Conservation (phyloP, 306 rosid genomes). For the Pyrus pyrifolia region DNA sequence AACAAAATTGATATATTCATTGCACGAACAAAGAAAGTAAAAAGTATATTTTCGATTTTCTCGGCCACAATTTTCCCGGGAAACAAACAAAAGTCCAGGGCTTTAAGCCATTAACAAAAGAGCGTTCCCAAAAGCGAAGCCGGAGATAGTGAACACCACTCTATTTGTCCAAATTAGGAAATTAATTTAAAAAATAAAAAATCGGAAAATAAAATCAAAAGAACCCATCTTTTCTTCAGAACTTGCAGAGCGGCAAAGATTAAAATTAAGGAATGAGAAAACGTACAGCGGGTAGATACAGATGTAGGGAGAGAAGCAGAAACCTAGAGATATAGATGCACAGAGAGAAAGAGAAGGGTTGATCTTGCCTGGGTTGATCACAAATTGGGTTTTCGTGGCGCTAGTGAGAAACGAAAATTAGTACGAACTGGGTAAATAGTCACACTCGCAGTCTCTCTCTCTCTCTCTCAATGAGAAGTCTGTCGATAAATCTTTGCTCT, state of each 20-base stretch:
- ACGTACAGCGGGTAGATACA: not conserved
- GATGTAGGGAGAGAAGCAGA: not conserved
- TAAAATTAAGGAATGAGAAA: not conserved
- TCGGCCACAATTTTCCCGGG: not conserved
- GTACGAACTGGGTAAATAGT: not conserved
- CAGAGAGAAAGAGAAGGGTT: not conserved
- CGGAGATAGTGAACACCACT: not conserved
- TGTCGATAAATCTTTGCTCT: not conserved
- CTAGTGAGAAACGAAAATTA: not conserved
- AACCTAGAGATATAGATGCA: not conserved
- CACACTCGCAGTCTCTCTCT: not conserved
- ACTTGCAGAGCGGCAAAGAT: not conserved
- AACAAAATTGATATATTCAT: not conserved
- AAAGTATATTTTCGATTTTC: not conserved
- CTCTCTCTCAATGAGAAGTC: not conserved
- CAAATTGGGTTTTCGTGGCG: not conserved
- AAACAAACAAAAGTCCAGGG: constrained; percentile 31
- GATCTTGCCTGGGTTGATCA: not conserved
- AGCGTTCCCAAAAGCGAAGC: not conserved
- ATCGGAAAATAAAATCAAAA: not conserved
- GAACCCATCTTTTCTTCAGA: constrained; percentile 5
- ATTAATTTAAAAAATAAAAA: not conserved
- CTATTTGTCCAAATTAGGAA: not conserved
- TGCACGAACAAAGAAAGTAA: not conserved
- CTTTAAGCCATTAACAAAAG: not conserved